Conservation (phyloP, 768 basidiomycete genomes). For the Mycena alexandri region DNA sequence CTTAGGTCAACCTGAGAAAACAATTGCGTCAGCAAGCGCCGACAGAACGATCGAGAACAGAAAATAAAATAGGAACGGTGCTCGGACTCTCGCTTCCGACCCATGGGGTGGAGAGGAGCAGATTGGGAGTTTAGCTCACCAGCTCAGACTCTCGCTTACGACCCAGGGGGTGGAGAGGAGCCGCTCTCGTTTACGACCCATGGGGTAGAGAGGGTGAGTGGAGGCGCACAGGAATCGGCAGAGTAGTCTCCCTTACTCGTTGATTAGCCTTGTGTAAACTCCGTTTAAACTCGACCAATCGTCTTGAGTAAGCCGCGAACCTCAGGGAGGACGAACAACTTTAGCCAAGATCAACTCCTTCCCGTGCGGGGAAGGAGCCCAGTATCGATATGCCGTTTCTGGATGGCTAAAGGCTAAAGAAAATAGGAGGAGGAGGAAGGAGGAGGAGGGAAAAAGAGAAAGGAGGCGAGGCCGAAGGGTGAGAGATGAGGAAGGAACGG, state of each 20-base stretch:
- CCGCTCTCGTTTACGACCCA: too few relatives aligned
- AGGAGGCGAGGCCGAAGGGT: not conserved
- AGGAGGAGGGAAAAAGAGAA: too few relatives aligned
- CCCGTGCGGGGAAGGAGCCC: not conserved
- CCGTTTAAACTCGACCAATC: conserved; percentile 20
- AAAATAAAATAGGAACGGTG: not conserved
- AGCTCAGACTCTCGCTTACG: conserved; percentile 6
- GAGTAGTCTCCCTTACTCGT: too few relatives aligned
- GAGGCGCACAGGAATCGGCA: too few relatives aligned
- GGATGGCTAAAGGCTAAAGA: conserved; percentile 3
- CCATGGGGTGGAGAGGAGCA: conserved; percentile 14
- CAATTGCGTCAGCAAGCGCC: not conserved
- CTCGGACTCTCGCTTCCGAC: conserved; percentile 14
- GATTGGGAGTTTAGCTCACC: conserved; percentile 13
- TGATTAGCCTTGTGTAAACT: too few relatives aligned
- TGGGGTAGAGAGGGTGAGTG: too few relatives aligned
- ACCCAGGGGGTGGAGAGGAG: conserved; percentile 2
- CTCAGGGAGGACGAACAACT: not conserved
- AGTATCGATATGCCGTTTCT: conserved; percentile 2
- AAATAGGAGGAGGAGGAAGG: too few relatives aligned
- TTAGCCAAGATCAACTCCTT: conserved; percentile 2
- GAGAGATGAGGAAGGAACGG: conserved; percentile 3
- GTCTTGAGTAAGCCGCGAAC: not conserved
- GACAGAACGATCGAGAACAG: too few relatives aligned
- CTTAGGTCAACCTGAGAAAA: too few relatives aligned